phyloP scores from a whole-genome alignment of 352 stramenopile species.

The Pythium monospermum region DNA sequence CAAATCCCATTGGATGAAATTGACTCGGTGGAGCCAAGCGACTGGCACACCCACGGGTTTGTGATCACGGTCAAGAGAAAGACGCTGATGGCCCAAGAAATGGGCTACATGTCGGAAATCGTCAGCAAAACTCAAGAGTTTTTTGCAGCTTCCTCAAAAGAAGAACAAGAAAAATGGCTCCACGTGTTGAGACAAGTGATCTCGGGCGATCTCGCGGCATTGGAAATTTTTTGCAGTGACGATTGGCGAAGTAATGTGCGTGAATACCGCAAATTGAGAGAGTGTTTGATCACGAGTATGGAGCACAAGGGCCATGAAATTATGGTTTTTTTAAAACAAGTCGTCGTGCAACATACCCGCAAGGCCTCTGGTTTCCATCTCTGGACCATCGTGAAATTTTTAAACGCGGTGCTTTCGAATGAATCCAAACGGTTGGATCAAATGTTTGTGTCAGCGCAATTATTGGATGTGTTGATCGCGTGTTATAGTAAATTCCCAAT shows the following conservation, averaged over 20 bases:
- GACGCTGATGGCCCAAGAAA: neutral
- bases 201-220: constrained; percentile 70
- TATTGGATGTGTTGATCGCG: constrained; percentile 61
- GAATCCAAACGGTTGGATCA: constrained; percentile 79
- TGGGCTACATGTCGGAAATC: constrained; percentile 20
- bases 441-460: constrained; percentile 74
- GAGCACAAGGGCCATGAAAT: constrained; percentile 74
- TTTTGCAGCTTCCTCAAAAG: constrained; percentile 58
- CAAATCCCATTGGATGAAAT: constrained; percentile 81
- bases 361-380: constrained; percentile 66
- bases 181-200: constrained; percentile 65
- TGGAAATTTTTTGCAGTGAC: constrained; percentile 87
- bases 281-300: constrained; percentile 80
- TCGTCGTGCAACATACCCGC: constrained; percentile 58
- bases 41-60: constrained; percentile 76
- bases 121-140: constrained; percentile 57
- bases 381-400: constrained; percentile 68
- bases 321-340: constrained; percentile 79
- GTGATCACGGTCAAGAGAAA: constrained; percentile 67
- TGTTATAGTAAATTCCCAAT: constrained; percentile 83
- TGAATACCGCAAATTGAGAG: constrained; percentile 70
- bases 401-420: constrained; percentile 68
- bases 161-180: constrained; percentile 72
- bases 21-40: constrained; percentile 56
- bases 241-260: constrained; percentile 87